These are phyloP conservation scores for Myrmaecium sp. DNA, from an alignment of 2,329 filamentous ascomycete species.

Conservation along the genomic window DNA sequence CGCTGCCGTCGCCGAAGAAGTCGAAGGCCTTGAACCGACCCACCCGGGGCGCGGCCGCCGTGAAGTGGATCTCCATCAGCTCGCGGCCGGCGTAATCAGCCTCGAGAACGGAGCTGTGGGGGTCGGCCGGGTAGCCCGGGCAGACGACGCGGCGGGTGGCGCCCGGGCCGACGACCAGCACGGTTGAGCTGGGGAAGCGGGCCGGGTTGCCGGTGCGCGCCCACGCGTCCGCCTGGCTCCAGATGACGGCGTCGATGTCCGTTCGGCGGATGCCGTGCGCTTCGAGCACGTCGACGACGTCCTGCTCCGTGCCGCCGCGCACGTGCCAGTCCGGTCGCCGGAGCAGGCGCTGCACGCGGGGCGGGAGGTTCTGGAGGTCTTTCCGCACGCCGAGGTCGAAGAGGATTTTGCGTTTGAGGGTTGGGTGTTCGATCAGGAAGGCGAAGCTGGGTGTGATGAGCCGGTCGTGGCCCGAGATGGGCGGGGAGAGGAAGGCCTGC, in stretches of 20 bases:
- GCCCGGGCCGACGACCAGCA: neutral
- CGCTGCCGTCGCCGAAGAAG: slow-evolving; percentile 35
- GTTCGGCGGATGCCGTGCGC: neutral
- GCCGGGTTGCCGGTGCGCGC: neutral
- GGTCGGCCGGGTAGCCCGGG: slow-evolving; percentile 1
- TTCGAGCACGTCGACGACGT: too few relatives aligned
- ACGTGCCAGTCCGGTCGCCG: too few relatives aligned
- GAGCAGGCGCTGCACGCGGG: too few relatives aligned
- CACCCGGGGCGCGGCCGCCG: slow-evolving; percentile 19
- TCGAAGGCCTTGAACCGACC: slow-evolving; percentile 28
- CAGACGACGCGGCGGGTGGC: neutral
- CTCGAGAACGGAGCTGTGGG: neutral
- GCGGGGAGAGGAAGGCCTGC: slow-evolving; percentile 1
- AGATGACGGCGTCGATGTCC: slow-evolving; percentile 2
- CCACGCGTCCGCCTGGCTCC: slow-evolving; percentile 3
- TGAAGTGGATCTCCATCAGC: slow-evolving; percentile 19
- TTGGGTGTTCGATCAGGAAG: slow-evolving; percentile 2
- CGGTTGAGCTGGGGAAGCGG: neutral
- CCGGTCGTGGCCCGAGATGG: slow-evolving; percentile 1
- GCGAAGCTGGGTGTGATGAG: slow-evolving; percentile 1
- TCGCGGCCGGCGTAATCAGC: slow-evolving; percentile 11
- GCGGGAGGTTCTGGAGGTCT: too few relatives aligned
- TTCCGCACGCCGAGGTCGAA: slow-evolving; percentile 2
- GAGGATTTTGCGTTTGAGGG: neutral
- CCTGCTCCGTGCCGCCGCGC: too few relatives aligned